Evolutionary conservation across 1,284 basidiomycete genomes (phyloP).

Genomic region (Rhizoctonia solani): DNA sequence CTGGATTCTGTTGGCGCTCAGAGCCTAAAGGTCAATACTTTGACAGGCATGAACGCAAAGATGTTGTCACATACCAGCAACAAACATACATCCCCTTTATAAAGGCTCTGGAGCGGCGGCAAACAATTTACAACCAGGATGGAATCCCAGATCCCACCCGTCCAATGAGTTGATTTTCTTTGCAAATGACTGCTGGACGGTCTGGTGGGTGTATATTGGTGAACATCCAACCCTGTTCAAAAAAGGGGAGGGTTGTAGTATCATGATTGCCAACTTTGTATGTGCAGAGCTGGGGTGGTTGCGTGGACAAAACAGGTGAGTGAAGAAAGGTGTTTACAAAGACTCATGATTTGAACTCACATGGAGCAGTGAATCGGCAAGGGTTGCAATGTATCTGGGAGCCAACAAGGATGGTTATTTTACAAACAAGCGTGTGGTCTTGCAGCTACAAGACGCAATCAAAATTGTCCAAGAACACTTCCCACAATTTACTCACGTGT

Average conservation of each 20-base stretch:
- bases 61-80: neutral
- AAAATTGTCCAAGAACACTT: slow-evolving; percentile 46
- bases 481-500: slow-evolving; percentile 44
- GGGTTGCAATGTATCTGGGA: slow-evolving; percentile 49
- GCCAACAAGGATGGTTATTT: slow-evolving; percentile 53
- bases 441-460: slow-evolving; percentile 45
- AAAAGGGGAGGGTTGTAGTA: slow-evolving; percentile 48
- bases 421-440: slow-evolving; percentile 45
- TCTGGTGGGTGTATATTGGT: slow-evolving; percentile 44
- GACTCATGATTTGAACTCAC: neutral
- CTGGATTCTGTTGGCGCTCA: neutral
- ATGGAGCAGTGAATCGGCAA: slow-evolving; percentile 38
- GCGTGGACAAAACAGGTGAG: slow-evolving; percentile 44
- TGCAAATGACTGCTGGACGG: slow-evolving; percentile 46
- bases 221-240: slow-evolving; percentile 43
- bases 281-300: too few relatives aligned
- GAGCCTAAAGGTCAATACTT: slow-evolving; percentile 6
- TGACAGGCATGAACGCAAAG: neutral
- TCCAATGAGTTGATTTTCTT: slow-evolving; percentile 46
- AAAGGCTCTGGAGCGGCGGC: neutral
- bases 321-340: slow-evolving; percentile 13
- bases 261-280: slow-evolving; percentile 54
- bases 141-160: neutral
- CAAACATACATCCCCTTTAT: slow-evolving; percentile 4
- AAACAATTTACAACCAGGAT: neutral